Evolutionary conservation across 345 rosid species (phyloP).

Genomic region (Orychophragmus violaceus): DNA sequence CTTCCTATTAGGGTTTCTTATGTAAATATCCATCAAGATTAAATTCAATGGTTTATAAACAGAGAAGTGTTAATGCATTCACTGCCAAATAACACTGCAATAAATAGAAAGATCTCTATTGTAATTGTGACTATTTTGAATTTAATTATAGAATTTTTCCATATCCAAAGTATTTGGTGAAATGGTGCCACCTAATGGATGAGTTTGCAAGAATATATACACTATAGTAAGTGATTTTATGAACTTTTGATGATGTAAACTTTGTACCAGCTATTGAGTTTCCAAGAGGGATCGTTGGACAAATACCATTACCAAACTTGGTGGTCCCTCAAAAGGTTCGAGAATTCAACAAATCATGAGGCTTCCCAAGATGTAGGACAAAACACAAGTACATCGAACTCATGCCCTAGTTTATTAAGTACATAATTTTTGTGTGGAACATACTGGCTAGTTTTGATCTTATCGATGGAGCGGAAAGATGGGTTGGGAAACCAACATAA

Average conservation of each 20-base stretch:
- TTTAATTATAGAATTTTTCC: neutral
- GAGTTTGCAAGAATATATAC: neutral
- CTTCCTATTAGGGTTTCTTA: no score
- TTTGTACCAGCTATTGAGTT: constrained; percentile 2
- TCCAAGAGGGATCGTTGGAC: neutral
- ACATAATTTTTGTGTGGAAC: neutral
- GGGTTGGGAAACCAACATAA: neutral
- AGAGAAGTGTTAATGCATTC: no score
- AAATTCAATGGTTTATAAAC: no score
- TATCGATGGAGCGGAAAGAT: neutral
- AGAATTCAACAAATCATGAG: constrained; percentile 17
- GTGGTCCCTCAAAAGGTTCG: constrained; percentile 15
- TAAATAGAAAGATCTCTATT: neutral
- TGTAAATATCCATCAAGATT: no score
- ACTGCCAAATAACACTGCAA: neutral
- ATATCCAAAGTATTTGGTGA: neutral
- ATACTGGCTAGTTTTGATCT: neutral
- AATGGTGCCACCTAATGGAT: constrained; percentile 9
- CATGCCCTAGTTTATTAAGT: neutral
- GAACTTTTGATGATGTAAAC: constrained; percentile 15
- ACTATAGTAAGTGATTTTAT: neutral
- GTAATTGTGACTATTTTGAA: neutral
- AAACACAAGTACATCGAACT: neutral
- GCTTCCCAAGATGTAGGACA: neutral
- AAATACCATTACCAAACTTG: constrained; percentile 1